These are phyloP conservation scores for Annulohypoxylon moriforme DNA, from an alignment of 495 filamentous ascomycete species.

Conservation along the genomic window DNA sequence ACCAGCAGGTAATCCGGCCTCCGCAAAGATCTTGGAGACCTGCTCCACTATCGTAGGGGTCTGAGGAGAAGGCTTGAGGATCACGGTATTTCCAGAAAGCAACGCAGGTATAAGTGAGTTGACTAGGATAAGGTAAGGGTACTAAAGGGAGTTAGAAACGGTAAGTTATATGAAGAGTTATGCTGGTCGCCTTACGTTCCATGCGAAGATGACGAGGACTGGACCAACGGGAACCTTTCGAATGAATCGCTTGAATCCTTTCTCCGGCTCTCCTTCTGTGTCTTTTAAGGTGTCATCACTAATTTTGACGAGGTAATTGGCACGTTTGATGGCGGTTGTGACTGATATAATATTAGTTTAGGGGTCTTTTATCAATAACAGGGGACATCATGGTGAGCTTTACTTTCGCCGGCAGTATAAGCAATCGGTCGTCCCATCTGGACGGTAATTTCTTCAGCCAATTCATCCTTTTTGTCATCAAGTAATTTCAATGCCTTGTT, in stretches of 20 bases:
- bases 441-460: conserved; percentile 86
- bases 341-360: conserved; percentile 53
- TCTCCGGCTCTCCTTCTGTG: conserved; percentile 81
- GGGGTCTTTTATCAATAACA: neutral
- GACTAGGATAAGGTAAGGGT: conserved; percentile 90
- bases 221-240: conserved; percentile 86
- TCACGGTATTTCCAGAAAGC: conserved; percentile 86
- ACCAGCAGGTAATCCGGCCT: conserved; percentile 81
- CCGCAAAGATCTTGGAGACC: conserved; percentile 74
- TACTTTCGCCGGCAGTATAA: conserved; percentile 78
- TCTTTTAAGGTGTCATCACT: conserved; percentile 77
- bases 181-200: conserved; percentile 76
- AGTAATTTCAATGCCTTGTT: conserved; percentile 77
- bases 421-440: conserved; percentile 95
- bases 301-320: conserved; percentile 83
- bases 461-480: conserved; percentile 74
- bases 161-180: neutral
- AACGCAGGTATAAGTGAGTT: conserved; percentile 91
- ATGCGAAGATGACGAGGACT: conserved; percentile 88
- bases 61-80: conserved; percentile 93
- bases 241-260: conserved; percentile 89
- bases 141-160: conserved; percentile 61
- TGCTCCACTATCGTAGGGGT: conserved; percentile 92
- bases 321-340: conserved; percentile 80
- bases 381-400: conserved; percentile 1